Conservation (phyloP, 495 filamentous ascomycete genomes). For the Evansstolkia leycettana region DNA sequence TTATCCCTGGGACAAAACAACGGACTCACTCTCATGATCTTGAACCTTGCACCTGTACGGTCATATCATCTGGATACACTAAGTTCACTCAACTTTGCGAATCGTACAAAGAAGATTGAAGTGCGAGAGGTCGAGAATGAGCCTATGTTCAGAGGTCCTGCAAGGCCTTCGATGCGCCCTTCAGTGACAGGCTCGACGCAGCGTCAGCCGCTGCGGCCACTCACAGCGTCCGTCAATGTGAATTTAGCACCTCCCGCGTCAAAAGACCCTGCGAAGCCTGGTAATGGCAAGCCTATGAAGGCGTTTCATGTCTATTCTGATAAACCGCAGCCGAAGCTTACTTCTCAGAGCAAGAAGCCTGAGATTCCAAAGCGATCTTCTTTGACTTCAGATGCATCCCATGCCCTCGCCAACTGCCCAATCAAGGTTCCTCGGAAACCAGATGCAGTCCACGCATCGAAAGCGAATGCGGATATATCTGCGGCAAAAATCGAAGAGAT, state of each 20-base stretch:
- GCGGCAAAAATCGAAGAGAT: constrained; percentile 79
- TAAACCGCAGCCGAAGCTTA: constrained; percentile 35
- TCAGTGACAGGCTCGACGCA: constrained; percentile 37
- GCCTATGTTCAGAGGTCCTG: constrained; percentile 64
- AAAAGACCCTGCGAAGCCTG: constrained; percentile 36
- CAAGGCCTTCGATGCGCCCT: constrained; percentile 31
- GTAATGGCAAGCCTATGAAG: constrained; percentile 60
- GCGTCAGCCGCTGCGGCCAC: constrained; percentile 66
- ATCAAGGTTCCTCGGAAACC: constrained; percentile 17
- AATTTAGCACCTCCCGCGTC: constrained; percentile 38
- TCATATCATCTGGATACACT: constrained; percentile 91
- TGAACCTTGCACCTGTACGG: constrained; percentile 77
- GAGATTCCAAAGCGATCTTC: constrained; percentile 28
- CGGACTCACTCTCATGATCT: constrained; percentile 89
- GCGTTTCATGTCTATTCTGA: constrained; percentile 77
- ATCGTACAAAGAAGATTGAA: constrained; percentile 92
- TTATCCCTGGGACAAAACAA: constrained; percentile 90
- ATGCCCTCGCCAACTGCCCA: constrained; percentile 13
- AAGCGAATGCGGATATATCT: constrained; percentile 38
- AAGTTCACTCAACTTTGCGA: constrained; percentile 88
- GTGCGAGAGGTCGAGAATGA: constrained; percentile 91
- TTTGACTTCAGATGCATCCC: constrained; percentile 21
- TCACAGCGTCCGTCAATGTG: constrained; percentile 47
- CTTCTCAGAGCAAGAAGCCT: constrained; percentile 25
- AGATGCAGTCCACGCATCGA: constrained; percentile 15